Evolutionary conservation across 2,329 filamentous ascomycete genomes (phyloP).

Genomic region (Botryotinia globosa): DNA sequence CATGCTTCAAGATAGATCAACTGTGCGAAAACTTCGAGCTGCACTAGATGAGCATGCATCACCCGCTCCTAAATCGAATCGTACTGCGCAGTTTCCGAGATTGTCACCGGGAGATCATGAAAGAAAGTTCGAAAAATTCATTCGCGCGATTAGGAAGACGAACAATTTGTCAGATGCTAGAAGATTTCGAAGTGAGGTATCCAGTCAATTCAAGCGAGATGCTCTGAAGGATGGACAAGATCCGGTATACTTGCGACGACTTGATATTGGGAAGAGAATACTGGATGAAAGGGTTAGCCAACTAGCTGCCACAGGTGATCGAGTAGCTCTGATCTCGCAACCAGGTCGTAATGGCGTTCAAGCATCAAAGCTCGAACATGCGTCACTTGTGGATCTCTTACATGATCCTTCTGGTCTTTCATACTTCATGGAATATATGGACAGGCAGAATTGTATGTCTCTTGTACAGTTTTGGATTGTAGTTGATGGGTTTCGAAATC

Average conservation of each 20-base stretch:
- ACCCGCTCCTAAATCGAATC: constrained; percentile 65
- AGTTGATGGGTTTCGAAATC: constrained; percentile 92
- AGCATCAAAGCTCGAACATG: constrained; percentile 68
- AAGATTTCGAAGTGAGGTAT: constrained; percentile 85
- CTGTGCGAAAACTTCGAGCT: constrained; percentile 84
- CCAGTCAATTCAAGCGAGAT: constrained; percentile 87
- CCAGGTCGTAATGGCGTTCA: constrained; percentile 33
- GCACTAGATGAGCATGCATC: constrained; percentile 93
- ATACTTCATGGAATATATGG: constrained; percentile 99
- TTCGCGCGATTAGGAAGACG: constrained; percentile 81
- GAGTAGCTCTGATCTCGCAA: constrained; percentile 27
- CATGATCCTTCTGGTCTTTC: constrained; percentile 87
- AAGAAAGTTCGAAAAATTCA: constrained; percentile 89
- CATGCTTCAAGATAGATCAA: constrained; percentile 91
- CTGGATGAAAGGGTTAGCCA: constrained; percentile 86
- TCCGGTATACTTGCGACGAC: constrained; percentile 77
- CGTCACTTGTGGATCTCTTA: constrained; percentile 78
- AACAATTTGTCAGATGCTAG: constrained; percentile 91
- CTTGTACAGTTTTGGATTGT: constrained; percentile 98
- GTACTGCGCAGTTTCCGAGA: constrained; percentile 70
- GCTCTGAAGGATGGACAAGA: constrained; percentile 75
- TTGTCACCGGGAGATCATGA: constrained; percentile 82
- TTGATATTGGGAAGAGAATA: constrained; percentile 89
- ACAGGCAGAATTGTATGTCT: constrained; percentile 80
- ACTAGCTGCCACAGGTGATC: constrained; percentile 65